Evolutionary conservation across 140 eudicot species (phyloP).

Genomic region (Bidens hawaiensis): DNA sequence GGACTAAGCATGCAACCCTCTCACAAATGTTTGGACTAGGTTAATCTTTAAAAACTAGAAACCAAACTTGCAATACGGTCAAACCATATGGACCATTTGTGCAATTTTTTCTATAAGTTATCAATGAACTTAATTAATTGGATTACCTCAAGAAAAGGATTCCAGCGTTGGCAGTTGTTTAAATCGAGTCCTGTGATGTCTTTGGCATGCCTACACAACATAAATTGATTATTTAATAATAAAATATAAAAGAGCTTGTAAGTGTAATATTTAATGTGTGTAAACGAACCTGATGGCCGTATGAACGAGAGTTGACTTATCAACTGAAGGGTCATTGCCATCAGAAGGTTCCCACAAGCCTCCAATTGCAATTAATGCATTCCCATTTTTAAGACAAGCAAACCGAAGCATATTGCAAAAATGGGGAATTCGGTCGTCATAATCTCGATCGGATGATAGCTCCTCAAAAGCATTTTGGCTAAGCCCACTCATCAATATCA

Average conservation of each 20-base stretch:
- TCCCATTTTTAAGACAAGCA: conserved; percentile 64
- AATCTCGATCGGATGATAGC: conserved; percentile 71
- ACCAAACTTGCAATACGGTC: too few species aligned
- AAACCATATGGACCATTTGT: too few species aligned
- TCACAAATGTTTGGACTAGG: too few species aligned
- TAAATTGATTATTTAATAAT: not conserved
- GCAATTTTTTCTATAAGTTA: too few species aligned
- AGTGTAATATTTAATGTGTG: not conserved
- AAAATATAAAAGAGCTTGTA: not conserved
- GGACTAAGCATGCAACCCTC: too few species aligned
- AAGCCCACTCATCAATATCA: conserved; percentile 90
- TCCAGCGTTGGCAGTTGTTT: conserved; percentile 71
- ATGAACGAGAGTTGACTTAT: conserved; percentile 63
- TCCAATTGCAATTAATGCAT: conserved; percentile 67
- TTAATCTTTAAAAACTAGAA: too few species aligned
- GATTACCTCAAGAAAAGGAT: conserved; percentile 86
- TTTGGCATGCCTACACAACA: conserved; percentile 63
- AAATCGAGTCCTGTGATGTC: conserved; percentile 71
- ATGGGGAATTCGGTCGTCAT: conserved; percentile 84
- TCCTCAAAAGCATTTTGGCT: conserved; percentile 82
- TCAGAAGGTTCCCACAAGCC: conserved; percentile 83
- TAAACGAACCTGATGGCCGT: conserved; percentile 63
- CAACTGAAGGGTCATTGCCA: conserved; percentile 80
- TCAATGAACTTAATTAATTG: too few species aligned
- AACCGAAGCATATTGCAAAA: conserved; percentile 81